Conservation (phyloP, 1,284 basidiomycete species). For the Puccinia hordei region DNA sequence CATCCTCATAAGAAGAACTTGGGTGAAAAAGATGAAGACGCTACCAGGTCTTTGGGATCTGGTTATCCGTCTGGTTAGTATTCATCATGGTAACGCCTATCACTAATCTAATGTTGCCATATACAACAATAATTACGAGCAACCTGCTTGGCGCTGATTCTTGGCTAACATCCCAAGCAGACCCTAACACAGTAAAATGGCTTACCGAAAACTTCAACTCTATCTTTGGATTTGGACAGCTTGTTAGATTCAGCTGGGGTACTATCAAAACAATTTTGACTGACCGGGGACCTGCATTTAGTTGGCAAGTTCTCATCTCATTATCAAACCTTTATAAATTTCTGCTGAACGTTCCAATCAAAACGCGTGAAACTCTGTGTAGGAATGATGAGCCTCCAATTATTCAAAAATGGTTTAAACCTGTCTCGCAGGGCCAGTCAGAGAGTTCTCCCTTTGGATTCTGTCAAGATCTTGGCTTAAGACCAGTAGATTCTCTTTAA, state of each 20-base stretch:
- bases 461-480: slow-evolving; percentile 71
- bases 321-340: neutral
- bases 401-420: slow-evolving; percentile 72
- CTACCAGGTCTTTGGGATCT: slow-evolving; percentile 36
- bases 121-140: neutral
- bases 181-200: slow-evolving; percentile 90
- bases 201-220: slow-evolving; percentile 75
- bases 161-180: slow-evolving; percentile 60
- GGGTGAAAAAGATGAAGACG: neutral
- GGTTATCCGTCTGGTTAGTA: slow-evolving; percentile 72
- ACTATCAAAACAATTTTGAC: slow-evolving; percentile 86
- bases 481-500: slow-evolving; percentile 66
- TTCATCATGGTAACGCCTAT: neutral
- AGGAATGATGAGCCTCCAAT: slow-evolving; percentile 77
- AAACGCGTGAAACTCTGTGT: slow-evolving; percentile 62
- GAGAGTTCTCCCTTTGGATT: slow-evolving; percentile 66
- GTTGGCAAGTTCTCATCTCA: slow-evolving; percentile 68
- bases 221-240: slow-evolving; percentile 86
- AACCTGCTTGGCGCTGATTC: neutral
- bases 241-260: slow-evolving; percentile 93
- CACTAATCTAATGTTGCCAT: slow-evolving; percentile 33
- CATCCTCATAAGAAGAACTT: slow-evolving; percentile 17
- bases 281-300: slow-evolving; percentile 72
- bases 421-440: slow-evolving; percentile 63
- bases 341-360: neutral